phyloP scores from a whole-genome alignment of 1,284 basidiomycete genomes.

The Exsudoporus floridanus region DNA sequence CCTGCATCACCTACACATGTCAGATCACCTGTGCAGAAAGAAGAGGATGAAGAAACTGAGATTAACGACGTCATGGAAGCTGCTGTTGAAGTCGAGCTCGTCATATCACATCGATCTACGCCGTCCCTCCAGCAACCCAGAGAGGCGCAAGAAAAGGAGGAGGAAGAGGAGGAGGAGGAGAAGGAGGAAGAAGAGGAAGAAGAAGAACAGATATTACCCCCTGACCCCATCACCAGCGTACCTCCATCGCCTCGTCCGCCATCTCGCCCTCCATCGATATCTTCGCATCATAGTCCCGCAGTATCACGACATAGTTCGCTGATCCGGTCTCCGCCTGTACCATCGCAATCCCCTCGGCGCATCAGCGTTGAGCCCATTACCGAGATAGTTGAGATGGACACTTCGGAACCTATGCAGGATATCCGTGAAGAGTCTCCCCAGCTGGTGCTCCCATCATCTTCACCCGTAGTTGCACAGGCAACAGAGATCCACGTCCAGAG shows the following conservation, averaged over 20 bases:
- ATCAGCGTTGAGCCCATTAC: constrained; percentile 5
- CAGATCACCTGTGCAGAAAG: constrained; percentile 24
- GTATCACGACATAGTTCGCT: constrained; percentile 21
- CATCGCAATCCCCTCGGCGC: constrained; percentile 8
- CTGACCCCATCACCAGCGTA: constrained; percentile 2
- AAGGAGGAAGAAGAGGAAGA: constrained; percentile 18
- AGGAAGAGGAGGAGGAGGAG: constrained; percentile 23
- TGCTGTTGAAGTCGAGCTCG: constrained; percentile 12
- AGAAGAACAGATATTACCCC: constrained; percentile 10
- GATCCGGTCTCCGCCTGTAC: constrained; percentile 11
- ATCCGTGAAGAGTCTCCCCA: constrained; percentile 25
- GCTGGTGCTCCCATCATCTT: constrained; percentile 24
- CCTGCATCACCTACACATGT: constrained; percentile 26
- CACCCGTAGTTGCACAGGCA: constrained; percentile 10
- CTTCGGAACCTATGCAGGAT: constrained; percentile 22
- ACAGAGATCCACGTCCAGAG: not conserved
- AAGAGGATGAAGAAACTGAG: constrained; percentile 30
- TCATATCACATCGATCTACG: constrained; percentile 15
- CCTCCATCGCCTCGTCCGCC: constrained; percentile 16
- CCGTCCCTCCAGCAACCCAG: constrained; percentile 13
- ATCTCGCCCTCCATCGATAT: constrained; percentile 11
- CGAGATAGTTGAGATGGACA: constrained; percentile 15
- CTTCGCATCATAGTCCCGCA: constrained; percentile 14
- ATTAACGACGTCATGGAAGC: constrained; percentile 15
- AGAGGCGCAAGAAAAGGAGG: constrained; percentile 15